These are phyloP conservation scores for Trametes cingulata DNA, from an alignment of 768 basidiomycete genomes.

Conservation along the genomic window DNA sequence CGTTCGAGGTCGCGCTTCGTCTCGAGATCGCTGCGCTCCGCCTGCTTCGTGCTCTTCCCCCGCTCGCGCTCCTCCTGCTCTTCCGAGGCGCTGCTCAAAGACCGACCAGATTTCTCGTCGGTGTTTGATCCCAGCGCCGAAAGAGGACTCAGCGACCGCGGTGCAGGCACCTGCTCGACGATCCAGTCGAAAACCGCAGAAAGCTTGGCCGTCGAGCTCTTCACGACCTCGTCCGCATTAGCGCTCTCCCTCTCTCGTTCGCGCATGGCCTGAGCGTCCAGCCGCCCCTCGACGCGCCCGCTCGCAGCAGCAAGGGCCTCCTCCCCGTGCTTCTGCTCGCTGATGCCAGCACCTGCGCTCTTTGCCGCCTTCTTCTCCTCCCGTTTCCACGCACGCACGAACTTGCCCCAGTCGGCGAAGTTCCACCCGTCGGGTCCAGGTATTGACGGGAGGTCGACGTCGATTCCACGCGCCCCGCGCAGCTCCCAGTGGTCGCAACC, in stretches of 20 bases:
- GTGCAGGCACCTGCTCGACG: conserved; percentile 55
- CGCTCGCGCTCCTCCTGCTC: conserved; percentile 13
- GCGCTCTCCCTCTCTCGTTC: conserved; percentile 32
- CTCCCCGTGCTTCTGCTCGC: conserved; percentile 23
- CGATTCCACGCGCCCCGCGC: conserved; percentile 82
- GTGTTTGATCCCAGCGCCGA: neutral
- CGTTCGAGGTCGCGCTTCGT: conserved; percentile 79
- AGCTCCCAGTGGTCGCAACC: conserved; percentile 97
- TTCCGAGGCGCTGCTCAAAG: neutral
- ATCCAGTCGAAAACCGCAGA: conserved; percentile 82
- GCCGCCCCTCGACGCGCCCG: neutral
- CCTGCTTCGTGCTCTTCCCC: conserved; percentile 18
- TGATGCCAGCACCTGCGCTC: conserved; percentile 36
- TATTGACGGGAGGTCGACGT: conserved; percentile 58
- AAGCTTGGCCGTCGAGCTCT: conserved; percentile 68
- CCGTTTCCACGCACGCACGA: conserved; percentile 61
- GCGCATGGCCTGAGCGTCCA: conserved; percentile 1
- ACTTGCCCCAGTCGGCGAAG: conserved; percentile 58
- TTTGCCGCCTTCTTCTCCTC: conserved; percentile 48
- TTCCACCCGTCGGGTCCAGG: conserved; percentile 48
- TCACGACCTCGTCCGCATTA: conserved; percentile 56
- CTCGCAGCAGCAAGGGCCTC: neutral
- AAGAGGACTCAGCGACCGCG: neutral
- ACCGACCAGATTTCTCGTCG: neutral
- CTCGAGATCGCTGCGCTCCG: conserved; percentile 46